Conservation (phyloP, 495 filamentous ascomycete genomes). For the Aspergillus olivimuriae region DNA sequence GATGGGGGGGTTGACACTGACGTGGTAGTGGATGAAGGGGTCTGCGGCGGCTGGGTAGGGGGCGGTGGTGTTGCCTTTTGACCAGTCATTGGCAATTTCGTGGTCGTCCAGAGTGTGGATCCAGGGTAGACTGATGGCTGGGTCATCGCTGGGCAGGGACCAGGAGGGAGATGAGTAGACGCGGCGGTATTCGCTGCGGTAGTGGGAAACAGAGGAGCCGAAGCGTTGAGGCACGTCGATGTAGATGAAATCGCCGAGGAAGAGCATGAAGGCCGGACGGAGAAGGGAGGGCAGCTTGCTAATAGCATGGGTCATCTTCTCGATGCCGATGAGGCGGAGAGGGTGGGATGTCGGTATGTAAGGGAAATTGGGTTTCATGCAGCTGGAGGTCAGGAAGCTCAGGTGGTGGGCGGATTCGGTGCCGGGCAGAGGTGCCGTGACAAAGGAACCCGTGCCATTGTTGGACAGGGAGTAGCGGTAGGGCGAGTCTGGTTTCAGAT, state of each 20-base stretch:
- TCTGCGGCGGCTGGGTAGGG: conserved; percentile 73
- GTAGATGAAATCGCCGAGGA: conserved; percentile 99
- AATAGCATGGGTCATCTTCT: conserved; percentile 49
- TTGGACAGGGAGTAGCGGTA: conserved; percentile 83
- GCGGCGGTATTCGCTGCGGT: conserved; percentile 86
- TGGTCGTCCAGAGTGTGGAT: conserved; percentile 95
- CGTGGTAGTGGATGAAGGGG: conserved; percentile 82
- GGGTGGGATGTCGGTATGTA: conserved; percentile 80
- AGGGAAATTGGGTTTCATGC: conserved; percentile 83
- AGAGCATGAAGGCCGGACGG: conserved; percentile 79
- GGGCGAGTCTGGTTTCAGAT: conserved; percentile 52
- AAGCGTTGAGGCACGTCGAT: conserved; percentile 82
- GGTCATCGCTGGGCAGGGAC: conserved; percentile 46
- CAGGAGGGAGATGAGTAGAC: conserved; percentile 92
- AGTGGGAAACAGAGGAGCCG: conserved; percentile 63
- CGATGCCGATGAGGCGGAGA: conserved; percentile 71
- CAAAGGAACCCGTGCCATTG: conserved; percentile 71
- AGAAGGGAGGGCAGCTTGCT: conserved; percentile 57
- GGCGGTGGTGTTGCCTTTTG: conserved; percentile 58
- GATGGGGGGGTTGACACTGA: conserved; percentile 71
- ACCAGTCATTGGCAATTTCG: conserved; percentile 92
- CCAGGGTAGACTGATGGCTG: conserved; percentile 69
- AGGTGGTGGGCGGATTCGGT: conserved; percentile 57
- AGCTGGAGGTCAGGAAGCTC: conserved; percentile 85
- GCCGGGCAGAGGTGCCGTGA: conserved; percentile 63